Evolutionary conservation across 2,329 filamentous ascomycete species (phyloP).

Genomic region (Aspergillus caelatus): DNA sequence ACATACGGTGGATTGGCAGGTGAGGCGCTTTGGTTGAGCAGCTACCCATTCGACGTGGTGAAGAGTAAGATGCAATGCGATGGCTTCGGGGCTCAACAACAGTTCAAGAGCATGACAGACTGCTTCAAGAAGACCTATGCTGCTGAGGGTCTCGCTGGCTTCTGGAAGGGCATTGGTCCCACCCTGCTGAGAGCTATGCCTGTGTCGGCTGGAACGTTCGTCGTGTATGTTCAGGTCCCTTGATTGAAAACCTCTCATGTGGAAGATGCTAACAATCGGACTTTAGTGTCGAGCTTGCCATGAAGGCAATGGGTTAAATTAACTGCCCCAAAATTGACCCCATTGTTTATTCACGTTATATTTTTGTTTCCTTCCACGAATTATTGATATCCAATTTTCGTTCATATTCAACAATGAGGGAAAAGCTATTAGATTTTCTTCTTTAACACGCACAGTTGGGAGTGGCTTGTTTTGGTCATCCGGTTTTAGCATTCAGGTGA

Average conservation of each 20-base stretch:
- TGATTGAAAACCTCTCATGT: neutral
- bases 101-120: conserved; percentile 81
- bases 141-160: conserved; percentile 75
- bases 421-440: conserved; percentile 19
- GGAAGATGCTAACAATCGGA: conserved; percentile 13
- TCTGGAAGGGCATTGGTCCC: conserved; percentile 93
- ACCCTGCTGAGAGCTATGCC: conserved; percentile 95
- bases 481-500: neutral
- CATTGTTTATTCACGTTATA: conserved; percentile 12
- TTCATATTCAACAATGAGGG: conserved; percentile 20
- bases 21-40: conserved; percentile 88
- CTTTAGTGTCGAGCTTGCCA: conserved; percentile 49
- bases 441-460: neutral
- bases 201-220: conserved; percentile 96
- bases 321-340: conserved; percentile 3
- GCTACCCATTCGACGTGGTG: conserved; percentile 94
- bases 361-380: conserved; percentile 7
- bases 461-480: conserved; percentile 3
- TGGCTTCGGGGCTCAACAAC: conserved; percentile 73
- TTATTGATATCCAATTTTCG: conserved; percentile 26
- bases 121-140: conserved; percentile 84
- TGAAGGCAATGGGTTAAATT: conserved; percentile 48
- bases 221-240: conserved; percentile 58
- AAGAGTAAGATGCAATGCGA: conserved; percentile 99
- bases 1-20: conserved; percentile 91